Base-by-base conservation (phyloP, 2,329 filamentous ascomycete genomes). In the Trichoderma arundinaceum region DNA sequence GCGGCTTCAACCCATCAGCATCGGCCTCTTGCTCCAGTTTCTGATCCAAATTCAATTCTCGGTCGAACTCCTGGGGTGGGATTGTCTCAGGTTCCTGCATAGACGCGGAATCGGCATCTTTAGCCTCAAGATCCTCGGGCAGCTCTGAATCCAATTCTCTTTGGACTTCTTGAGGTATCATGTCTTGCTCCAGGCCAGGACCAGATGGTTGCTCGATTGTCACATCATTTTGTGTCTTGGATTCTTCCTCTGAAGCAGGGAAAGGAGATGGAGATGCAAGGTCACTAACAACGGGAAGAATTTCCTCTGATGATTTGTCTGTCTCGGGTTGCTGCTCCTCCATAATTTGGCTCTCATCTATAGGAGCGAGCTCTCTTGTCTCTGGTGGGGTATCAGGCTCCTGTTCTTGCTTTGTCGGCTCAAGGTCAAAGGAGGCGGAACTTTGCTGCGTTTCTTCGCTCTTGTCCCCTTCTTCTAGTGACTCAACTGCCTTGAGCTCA, bases 111-210 rank as follows among this genome's bases (percentile, higher is more conserved):
- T 72, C 73, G 67, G 68, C 67, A 68, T 74, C 69, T 71, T 76
- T 75, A 74, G 73, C 69, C 62, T 77, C 76, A 66, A 77, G 74
- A 66, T 77, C 75, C 66, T 75, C 72, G 60, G 73, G 71, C 65
- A 67, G 68, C 66, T 72, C 73, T 48, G 69, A 69, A 70, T 69
- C 72, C 58, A 72, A 72, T 69, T 72, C 71, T 74, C 70, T 72
- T 70, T 68, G 70, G 64, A 74, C 72, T 69, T 74, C 72, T 71
- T 74, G 70, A 69, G 72, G 70, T 71, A 68, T 68, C 67, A 68
- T 68, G 64, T 71, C 69, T 67, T 67, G 66, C 65, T 71, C 70
- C 68, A 72, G 69, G 63, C 65, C 71, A 52, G 70, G 66, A 68
- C 59, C 57, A 62, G 57, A 64, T 61, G 68, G 64, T 51, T 71